A percentile compares a stretch with the other conserved stretches of the same genome.
phyloP scores from a whole-genome alignment of 2,329 filamentous ascomycete genomes.

The Trichoderma breve region DNA sequence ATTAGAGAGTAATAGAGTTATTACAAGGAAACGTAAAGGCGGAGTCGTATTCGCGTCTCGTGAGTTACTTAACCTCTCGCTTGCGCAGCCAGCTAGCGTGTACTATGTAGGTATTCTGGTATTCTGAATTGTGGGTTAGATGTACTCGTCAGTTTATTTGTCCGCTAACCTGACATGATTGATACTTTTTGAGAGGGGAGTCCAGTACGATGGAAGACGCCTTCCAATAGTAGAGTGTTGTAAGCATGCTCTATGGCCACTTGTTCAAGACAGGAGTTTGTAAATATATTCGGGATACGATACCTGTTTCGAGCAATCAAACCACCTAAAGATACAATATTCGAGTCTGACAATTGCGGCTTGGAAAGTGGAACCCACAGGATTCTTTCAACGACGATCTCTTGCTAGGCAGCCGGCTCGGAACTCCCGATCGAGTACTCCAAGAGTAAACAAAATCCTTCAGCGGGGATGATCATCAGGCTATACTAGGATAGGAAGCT shows the following conservation, averaged over 20 bases:
- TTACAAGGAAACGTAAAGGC: no score
- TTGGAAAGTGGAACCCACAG: background rate
- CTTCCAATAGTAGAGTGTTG: background rate
- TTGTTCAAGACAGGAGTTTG: background rate
- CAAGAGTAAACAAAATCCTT: background rate
- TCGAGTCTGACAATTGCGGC: background rate
- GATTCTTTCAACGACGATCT: background rate
- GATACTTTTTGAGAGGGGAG: no score
- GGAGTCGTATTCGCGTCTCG: no score
- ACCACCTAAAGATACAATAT: background rate
- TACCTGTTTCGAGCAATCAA: background rate
- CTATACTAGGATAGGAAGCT: constrained; percentile 1
- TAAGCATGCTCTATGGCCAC: background rate
- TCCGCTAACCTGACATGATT: no score
- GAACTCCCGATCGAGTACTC: background rate
- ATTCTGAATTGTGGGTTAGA: no score
- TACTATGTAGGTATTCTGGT: no score
- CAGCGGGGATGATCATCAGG: background rate
- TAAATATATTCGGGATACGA: background rate
- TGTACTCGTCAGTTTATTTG: no score
- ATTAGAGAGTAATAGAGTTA: no score
- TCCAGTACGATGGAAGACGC: background rate
- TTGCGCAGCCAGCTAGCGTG: no score
- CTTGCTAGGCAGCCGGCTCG: background rate
- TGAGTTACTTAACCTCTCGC: no score